phyloP scores from a whole-genome alignment of 192 early-diverging fungal species.

The Dissophora ornata region DNA sequence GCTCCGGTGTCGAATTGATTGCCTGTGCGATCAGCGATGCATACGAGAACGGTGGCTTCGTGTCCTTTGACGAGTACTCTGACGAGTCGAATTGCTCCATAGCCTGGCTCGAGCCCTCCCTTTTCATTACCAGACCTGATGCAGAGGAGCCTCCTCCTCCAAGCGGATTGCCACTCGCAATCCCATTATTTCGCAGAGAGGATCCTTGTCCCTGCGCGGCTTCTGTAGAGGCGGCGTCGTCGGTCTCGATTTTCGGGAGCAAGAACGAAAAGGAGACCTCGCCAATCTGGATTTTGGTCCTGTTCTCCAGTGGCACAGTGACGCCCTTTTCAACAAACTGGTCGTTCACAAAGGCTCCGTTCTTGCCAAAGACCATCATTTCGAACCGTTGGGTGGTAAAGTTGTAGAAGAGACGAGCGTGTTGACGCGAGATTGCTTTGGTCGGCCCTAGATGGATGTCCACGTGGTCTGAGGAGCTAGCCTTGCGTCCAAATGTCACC shows the following conservation, averaged over 20 bases:
- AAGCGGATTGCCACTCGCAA: not conserved
- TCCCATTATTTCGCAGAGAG: conserved; percentile 4
- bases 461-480: conserved; percentile 71
- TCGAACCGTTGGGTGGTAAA: conserved; percentile 85
- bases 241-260: conserved; percentile 68
- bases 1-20: conserved; percentile 77
- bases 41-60: conserved; percentile 89
- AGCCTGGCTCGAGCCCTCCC: conserved; percentile 26
- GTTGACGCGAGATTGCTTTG: conserved; percentile 88
- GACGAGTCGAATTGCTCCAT: conserved; percentile 34
- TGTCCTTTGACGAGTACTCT: conserved; percentile 55
- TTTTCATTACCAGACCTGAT: conserved; percentile 16
- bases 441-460: conserved; percentile 88
- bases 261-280: conserved; percentile 85
- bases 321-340: conserved; percentile 77
- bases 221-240: conserved; percentile 41
- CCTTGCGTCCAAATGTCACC: conserved; percentile 80
- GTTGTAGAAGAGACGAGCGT: conserved; percentile 89
- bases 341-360: conserved; percentile 90
- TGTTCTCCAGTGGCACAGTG: conserved; percentile 71
- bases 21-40: conserved; percentile 91
- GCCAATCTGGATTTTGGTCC: conserved; percentile 87
- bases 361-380: conserved; percentile 87
- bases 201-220: not conserved
- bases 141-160: not conserved